Evolutionary conservation across 805 yeast species (phyloP).

Genomic region (Starmerella scarabaei): DNA sequence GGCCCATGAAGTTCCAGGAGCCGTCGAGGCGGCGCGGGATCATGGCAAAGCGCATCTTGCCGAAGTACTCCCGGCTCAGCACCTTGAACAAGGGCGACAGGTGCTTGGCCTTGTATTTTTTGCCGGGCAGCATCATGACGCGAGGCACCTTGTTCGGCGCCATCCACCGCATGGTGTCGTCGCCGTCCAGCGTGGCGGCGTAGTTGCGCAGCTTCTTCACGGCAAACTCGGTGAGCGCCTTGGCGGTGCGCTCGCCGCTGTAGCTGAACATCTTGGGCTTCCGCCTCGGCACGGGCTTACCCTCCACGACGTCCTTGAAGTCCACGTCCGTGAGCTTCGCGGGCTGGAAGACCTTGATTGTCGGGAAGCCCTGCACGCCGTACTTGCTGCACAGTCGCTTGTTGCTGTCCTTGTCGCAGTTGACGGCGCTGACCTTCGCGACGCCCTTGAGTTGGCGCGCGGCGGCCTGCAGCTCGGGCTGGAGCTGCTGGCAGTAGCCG

Average conservation of each 20-base stretch:
- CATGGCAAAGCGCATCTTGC: conserved; percentile 23
- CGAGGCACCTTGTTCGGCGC: conserved; percentile 20
- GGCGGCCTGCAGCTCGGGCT: conserved; percentile 49
- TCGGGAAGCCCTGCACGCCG: conserved; percentile 67
- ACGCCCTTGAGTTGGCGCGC: conserved; percentile 43
- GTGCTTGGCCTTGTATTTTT: conserved; percentile 19
- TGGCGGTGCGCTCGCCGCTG: conserved; percentile 24
- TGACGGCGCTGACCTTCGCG: conserved; percentile 57
- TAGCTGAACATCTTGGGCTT: conserved; percentile 24
- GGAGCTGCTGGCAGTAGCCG: conserved; percentile 81
- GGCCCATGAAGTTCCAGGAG: conserved; percentile 20
- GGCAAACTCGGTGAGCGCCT: conserved; percentile 22
- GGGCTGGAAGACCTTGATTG: conserved; percentile 71
- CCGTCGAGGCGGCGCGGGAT: conserved; percentile 22
- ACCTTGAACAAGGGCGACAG: conserved; percentile 25
- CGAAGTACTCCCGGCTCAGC: conserved; percentile 24
- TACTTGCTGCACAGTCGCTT: conserved; percentile 56
- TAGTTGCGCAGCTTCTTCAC: conserved; percentile 23
- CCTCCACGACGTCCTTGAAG: conserved; percentile 22
- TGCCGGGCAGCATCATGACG: conserved; percentile 23
- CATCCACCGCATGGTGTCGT: conserved; percentile 21
- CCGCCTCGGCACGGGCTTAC: conserved; percentile 17
- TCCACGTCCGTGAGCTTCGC: conserved; percentile 39
- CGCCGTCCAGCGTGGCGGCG: conserved; percentile 21
- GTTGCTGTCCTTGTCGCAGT: conserved; percentile 65